phyloP scores from a whole-genome alignment of 805 yeast species.

The Zygotorulaspora danielsina region DNA sequence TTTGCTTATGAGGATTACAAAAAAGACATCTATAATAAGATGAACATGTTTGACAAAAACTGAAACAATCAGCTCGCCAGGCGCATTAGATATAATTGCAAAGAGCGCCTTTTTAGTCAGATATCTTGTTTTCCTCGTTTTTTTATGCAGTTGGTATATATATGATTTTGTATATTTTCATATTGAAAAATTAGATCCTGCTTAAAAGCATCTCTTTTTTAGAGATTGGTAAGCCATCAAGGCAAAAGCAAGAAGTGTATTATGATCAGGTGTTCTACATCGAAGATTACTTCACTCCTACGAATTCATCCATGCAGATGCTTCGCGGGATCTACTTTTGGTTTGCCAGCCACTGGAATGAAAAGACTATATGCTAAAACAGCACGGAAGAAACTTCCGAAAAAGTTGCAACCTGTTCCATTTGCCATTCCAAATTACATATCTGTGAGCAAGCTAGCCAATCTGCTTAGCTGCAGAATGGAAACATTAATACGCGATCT shows the following conservation, averaged over 20 bases:
- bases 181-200: no score
- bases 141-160: no score
- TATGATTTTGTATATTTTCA: no score
- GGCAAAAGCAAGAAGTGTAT: no score
- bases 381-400: slow-evolving; percentile 10
- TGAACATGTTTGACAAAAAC: slow-evolving; percentile 25
- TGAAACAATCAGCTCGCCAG: neutral
- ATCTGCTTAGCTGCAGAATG: slow-evolving; percentile 61
- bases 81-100: neutral
- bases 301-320: no score
- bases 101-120: neutral
- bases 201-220: no score
- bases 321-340: neutral
- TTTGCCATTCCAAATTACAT: slow-evolving; percentile 65
- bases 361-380: slow-evolving; percentile 15
- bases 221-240: no score
- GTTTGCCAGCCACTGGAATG: neutral
- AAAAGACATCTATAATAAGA: slow-evolving; percentile 29
- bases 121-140: neutral
- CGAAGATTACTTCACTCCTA: no score
- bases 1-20: slow-evolving; percentile 33
- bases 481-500: slow-evolving; percentile 55
- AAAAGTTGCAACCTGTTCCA: slow-evolving; percentile 19
- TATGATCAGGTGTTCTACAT: no score
- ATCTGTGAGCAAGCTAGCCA: slow-evolving; percentile 74